Percentiles rank a stretch among this genome's conserved stretches.
Conservation (phyloP, 169 alveolate species). For the Plasmodium sp. region DNA sequence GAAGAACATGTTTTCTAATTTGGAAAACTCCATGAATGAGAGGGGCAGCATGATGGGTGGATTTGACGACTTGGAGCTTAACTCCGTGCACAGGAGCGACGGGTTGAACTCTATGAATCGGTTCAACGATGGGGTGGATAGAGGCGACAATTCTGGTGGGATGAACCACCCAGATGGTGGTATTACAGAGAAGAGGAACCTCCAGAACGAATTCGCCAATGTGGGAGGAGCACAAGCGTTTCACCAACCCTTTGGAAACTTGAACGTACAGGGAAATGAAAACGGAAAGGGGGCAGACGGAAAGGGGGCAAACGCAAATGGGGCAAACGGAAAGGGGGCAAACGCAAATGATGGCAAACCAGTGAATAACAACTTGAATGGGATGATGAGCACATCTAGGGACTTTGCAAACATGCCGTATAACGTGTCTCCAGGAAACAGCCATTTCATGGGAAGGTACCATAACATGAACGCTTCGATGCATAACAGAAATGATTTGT, state of each 20-base stretch:
- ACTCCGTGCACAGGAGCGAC: constrained; percentile 31
- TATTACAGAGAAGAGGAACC: not conserved
- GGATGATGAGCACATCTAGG: not conserved
- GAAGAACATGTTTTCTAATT: constrained; percentile 60
- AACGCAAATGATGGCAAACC: not conserved
- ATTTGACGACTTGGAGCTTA: constrained; percentile 41
- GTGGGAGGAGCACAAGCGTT: not conserved
- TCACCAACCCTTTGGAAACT: not conserved
- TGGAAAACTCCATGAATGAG: constrained; percentile 35
- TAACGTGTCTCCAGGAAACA: not conserved
- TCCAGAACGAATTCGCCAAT: constrained; percentile 1
- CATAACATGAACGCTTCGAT: constrained; percentile 16
- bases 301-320: not conserved
- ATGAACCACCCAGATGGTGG: not conserved
- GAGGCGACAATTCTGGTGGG: not conserved
- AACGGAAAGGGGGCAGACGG: no score
- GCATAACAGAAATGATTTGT: constrained; percentile 49
- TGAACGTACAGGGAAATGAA: constrained; percentile 14
- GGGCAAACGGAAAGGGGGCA: not conserved
- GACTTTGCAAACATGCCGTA: not conserved
- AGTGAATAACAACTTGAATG: not conserved
- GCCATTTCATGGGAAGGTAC: constrained; percentile 15
- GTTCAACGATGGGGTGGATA: constrained; percentile 1
- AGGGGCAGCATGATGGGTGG: constrained; percentile 26
- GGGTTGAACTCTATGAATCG: not conserved